These are phyloP conservation scores for Alectoria sarmentosa DNA, from an alignment of 495 filamentous ascomycete species.

Conservation along the genomic window DNA sequence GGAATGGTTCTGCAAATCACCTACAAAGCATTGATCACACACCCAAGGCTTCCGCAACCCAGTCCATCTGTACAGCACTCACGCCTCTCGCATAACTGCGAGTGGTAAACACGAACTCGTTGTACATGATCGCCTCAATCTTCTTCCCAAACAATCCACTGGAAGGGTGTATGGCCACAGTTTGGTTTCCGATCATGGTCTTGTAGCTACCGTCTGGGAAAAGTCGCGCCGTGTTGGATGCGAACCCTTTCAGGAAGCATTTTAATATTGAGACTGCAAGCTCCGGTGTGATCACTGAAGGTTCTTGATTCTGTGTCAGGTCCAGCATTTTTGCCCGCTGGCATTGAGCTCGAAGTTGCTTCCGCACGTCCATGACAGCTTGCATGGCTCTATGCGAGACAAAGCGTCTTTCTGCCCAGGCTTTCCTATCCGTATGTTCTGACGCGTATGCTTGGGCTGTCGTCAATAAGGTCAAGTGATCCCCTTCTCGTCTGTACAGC, in stretches of 20 bases:
- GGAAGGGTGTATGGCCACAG: conserved; percentile 81
- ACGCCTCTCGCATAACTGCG: conserved; percentile 87
- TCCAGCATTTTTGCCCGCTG: conserved; percentile 37
- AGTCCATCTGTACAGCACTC: conserved; percentile 77
- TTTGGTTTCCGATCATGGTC: conserved; percentile 76
- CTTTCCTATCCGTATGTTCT: conserved; percentile 63
- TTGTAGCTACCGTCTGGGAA: conserved; percentile 80
- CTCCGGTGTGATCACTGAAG: conserved; percentile 34
- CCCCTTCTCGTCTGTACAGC: conserved; percentile 74
- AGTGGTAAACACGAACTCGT: conserved; percentile 92
- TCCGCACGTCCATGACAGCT: conserved; percentile 74
- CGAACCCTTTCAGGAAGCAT: conserved; percentile 76
- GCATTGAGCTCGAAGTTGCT: conserved; percentile 70
- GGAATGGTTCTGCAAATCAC: no score
- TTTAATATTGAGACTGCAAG: conserved; percentile 56
- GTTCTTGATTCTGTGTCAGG: conserved; percentile 12
- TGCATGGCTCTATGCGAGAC: conserved; percentile 81
- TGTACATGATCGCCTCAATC: conserved; percentile 89
- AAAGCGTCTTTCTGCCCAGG: conserved; percentile 71
- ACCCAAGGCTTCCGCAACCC: conserved; percentile 85
- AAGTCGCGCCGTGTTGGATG: conserved; percentile 72
- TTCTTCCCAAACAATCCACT: conserved; percentile 82
- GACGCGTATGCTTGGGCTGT: conserved; percentile 75
- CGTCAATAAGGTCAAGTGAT: conserved; percentile 78
- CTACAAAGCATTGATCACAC: no score